These are phyloP conservation scores for Colletotrichum trifolii DNA, from an alignment of 2,329 filamentous ascomycete species.

Conservation along the genomic window DNA sequence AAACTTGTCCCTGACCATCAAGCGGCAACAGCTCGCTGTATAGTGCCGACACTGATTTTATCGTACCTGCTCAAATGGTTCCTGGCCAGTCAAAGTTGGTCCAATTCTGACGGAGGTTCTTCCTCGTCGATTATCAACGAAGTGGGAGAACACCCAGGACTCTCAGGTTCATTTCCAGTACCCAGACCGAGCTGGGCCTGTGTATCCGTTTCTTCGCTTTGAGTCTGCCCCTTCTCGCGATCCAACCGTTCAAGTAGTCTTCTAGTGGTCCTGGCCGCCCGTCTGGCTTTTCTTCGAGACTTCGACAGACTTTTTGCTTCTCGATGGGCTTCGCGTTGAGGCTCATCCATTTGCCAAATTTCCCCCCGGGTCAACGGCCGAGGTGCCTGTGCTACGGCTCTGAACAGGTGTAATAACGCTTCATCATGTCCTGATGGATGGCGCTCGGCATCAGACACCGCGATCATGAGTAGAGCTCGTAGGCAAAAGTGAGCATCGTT, in stretches of 20 bases:
- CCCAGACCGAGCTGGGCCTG: conserved; percentile 13
- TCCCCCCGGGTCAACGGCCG: conserved; percentile 11
- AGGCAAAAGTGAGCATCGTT: conserved; percentile 45
- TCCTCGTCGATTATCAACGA: no score
- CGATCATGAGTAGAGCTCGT: conserved; percentile 35
- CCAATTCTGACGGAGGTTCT: no score
- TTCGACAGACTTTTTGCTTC: not conserved
- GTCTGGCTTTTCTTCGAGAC: not conserved
- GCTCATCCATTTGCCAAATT: not conserved
- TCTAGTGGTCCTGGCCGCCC: conserved; percentile 3
- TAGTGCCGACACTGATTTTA: no score
- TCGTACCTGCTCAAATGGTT: no score
- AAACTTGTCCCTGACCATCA: no score
- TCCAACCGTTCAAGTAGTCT: conserved; percentile 11
- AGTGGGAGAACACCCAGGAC: no score
- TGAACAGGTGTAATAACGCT: conserved; percentile 4
- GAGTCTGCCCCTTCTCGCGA: not conserved
- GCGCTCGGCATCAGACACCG: conserved; percentile 21
- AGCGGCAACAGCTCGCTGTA: no score
- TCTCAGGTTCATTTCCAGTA: not conserved
- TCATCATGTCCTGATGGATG: not conserved
- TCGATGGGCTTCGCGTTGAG: not conserved
- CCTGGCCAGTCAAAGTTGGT: no score
- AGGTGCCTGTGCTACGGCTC: conserved; percentile 13
- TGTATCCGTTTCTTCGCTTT: not conserved